These are phyloP conservation scores for Sordaria brevicollis DNA, from an alignment of 495 filamentous ascomycete genomes.

Conservation along the genomic window DNA sequence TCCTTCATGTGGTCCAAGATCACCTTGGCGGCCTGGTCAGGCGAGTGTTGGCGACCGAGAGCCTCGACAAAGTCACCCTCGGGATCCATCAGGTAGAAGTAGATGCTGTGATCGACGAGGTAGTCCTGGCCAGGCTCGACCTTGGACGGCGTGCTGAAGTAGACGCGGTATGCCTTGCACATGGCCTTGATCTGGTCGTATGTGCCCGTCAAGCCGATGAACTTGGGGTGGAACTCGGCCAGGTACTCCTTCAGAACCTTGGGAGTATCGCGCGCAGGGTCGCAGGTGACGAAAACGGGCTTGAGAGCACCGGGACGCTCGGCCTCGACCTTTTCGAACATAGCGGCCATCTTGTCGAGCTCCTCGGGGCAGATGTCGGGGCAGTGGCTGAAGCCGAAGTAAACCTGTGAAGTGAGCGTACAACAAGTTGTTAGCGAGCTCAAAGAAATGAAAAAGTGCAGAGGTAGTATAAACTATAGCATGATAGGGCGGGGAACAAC, in stretches of 20 bases:
- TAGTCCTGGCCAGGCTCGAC: constrained; percentile 93
- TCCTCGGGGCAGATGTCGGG: constrained; percentile 99
- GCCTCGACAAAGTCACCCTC: constrained; percentile 98
- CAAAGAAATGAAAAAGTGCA: background rate
- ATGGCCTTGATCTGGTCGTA: constrained; percentile 86
- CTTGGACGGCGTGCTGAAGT: constrained; percentile 84
- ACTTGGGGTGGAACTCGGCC: constrained; percentile 78
- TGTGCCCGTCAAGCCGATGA: constrained; percentile 83
- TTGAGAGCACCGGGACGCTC: constrained; percentile 25
- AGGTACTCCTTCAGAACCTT: constrained; percentile 76
- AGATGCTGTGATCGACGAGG: constrained; percentile 96
- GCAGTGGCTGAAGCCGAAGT: constrained; percentile 97
- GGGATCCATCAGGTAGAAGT: constrained; percentile 98
- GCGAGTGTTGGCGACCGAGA: constrained; percentile 85
- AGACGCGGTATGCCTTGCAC: constrained; percentile 92
- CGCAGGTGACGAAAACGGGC: constrained; percentile 91
- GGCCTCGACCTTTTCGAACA: constrained; percentile 71
- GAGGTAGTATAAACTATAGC: constrained; percentile 7
- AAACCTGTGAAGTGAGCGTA: constrained; percentile 45
- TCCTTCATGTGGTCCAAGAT: constrained; percentile 85
- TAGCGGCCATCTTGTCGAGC: constrained; percentile 93
- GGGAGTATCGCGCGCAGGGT: constrained; percentile 83
- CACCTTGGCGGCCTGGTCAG: constrained; percentile 72
- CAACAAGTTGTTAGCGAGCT: background rate
- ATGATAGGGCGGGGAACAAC: no score